A percentile compares a stretch with the other conserved stretches of the same genome.
Conservation (phyloP, 116 monocot species). For the Iris pallida region DNA sequence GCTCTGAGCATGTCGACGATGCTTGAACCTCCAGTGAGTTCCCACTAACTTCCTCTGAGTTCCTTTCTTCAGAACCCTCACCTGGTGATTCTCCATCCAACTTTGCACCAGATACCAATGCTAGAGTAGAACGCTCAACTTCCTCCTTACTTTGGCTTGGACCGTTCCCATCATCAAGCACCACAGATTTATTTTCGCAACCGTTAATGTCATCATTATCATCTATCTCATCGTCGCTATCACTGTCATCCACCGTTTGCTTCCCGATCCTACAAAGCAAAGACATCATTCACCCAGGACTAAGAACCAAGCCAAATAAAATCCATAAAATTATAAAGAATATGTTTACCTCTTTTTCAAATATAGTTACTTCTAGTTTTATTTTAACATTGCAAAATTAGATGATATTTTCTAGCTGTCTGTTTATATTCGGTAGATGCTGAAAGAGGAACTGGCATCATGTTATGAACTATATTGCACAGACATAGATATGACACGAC, state of each 20-base stretch:
- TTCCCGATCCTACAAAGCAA: conserved; percentile 70
- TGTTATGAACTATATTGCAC: too few relatives aligned
- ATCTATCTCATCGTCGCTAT: conserved; percentile 41
- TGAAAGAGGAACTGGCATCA: too few relatives aligned
- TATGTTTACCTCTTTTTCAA: too few relatives aligned
- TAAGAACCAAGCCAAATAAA: not conserved
- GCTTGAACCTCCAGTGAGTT: not conserved
- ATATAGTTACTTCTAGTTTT: too few relatives aligned
- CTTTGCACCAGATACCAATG: conserved; percentile 26
- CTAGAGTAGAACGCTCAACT: conserved; percentile 23
- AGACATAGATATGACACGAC: too few relatives aligned
- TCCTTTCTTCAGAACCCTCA: conserved; percentile 46
- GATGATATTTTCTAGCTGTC: too few relatives aligned
- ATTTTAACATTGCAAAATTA: too few relatives aligned
- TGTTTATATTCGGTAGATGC: too few relatives aligned
- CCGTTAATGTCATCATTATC: conserved; percentile 31
- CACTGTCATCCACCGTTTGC: conserved; percentile 62
- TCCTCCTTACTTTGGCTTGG: conserved; percentile 20
- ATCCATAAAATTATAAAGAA: too few relatives aligned
- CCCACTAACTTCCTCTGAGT: conserved; percentile 37
- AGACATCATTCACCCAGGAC: not conserved
- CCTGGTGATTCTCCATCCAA: conserved; percentile 56
- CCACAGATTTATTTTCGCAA: conserved; percentile 56
- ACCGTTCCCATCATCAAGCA: conserved; percentile 51
- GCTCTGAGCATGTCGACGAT: conserved; percentile 7